These are phyloP conservation scores for Leptoxyphium fumago DNA, from an alignment of 2,329 filamentous ascomycete genomes.

Conservation along the genomic window DNA sequence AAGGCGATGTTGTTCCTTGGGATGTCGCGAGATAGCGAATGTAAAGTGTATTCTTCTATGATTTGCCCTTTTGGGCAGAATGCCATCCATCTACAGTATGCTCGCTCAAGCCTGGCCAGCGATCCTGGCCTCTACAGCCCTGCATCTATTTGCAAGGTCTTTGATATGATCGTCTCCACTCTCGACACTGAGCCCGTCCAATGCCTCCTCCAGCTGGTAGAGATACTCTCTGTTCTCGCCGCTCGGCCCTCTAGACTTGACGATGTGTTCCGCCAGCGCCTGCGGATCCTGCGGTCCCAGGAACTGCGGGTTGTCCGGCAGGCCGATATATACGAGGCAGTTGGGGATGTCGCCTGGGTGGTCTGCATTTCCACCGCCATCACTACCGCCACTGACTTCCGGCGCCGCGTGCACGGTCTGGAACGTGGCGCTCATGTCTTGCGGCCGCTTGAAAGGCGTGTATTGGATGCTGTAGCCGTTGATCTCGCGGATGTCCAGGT, in stretches of 20 bases:
- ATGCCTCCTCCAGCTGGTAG: constrained; percentile 59
- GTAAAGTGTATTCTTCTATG: neutral
- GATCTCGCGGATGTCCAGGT: constrained; percentile 92
- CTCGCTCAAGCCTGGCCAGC: neutral
- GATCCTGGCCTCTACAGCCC: constrained; percentile 39
- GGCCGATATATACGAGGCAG: constrained; percentile 82
- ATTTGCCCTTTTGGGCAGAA: neutral
- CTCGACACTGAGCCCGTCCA: constrained; percentile 55
- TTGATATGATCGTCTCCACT: constrained; percentile 73
- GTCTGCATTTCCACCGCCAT: too few species aligned
- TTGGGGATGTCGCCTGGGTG: constrained; percentile 10
- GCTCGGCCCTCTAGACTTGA: constrained; percentile 62
- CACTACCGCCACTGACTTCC: neutral
- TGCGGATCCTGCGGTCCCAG: constrained; percentile 69
- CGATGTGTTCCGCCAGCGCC: constrained; percentile 65
- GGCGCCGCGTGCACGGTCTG: neutral
- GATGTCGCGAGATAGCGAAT: neutral
- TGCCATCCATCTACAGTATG: too few species aligned
- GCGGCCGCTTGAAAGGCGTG: constrained; percentile 47
- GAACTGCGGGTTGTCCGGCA: constrained; percentile 87
- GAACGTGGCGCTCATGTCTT: neutral
- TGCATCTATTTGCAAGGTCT: constrained; percentile 62
- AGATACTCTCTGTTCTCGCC: constrained; percentile 86
- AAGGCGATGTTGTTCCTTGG: neutral
- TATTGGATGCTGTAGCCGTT: constrained; percentile 94